Percentiles rank a stretch among this genome's conserved stretches.
phyloP scores from a whole-genome alignment of 2,329 filamentous ascomycete species.

The Pyrenophora tritici-repentis region DNA sequence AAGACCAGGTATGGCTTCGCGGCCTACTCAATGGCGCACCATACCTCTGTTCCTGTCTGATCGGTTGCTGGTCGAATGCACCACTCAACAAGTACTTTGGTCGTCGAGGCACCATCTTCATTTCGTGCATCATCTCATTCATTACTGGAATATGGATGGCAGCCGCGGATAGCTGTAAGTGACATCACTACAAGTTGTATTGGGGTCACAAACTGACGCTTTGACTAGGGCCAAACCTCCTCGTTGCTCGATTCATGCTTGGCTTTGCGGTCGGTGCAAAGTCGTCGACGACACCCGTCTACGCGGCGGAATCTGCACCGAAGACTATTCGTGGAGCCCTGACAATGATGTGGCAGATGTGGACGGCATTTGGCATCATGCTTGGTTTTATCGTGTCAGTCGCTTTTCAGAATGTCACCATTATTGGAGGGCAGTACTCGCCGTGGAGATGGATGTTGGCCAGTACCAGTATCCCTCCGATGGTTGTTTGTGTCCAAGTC shows the following conservation, averaged over 20 bases:
- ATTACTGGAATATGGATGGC: slow-evolving; percentile 43
- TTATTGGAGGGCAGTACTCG: slow-evolving; percentile 27
- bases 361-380: slow-evolving; percentile 43
- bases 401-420: slow-evolving; percentile 34
- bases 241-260: slow-evolving; percentile 39
- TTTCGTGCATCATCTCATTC: slow-evolving; percentile 41
- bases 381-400: slow-evolving; percentile 40
- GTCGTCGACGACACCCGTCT: slow-evolving; percentile 52
- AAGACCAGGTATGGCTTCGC: slow-evolving; percentile 32
- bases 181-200: neutral
- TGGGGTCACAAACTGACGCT: neutral
- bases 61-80: slow-evolving; percentile 43
- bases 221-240: slow-evolving; percentile 31
- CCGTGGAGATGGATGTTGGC: slow-evolving; percentile 43
- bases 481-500: slow-evolving; percentile 39
- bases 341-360: slow-evolving; percentile 60
- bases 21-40: slow-evolving; percentile 39
- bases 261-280: slow-evolving; percentile 43
- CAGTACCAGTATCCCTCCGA: slow-evolving; percentile 38
- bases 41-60: slow-evolving; percentile 48
- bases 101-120: slow-evolving; percentile 42
- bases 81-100: slow-evolving; percentile 40
- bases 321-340: slow-evolving; percentile 56
- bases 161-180: slow-evolving; percentile 31
- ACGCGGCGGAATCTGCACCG: slow-evolving; percentile 55